A percentile compares a stretch with the other conserved stretches of the same genome.
Evolutionary conservation across 768 basidiomycete genomes (phyloP).

Genomic region (Suillus alpinus): DNA sequence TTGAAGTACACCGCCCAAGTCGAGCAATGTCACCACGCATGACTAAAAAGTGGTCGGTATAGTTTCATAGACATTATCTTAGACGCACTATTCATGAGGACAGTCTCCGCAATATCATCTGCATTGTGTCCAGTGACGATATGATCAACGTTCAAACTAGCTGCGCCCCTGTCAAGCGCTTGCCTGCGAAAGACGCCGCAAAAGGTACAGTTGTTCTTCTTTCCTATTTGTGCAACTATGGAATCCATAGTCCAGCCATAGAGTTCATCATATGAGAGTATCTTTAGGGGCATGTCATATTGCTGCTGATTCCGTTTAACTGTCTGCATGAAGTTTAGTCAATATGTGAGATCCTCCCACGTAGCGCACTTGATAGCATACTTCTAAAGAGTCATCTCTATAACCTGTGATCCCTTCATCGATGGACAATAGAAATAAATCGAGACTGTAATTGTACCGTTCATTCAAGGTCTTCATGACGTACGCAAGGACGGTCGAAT

Average conservation of each 20-base stretch:
- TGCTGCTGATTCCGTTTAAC: slow-evolving; percentile 97
- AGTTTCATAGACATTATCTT: neutral
- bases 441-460: slow-evolving; percentile 88
- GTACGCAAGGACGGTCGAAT: slow-evolving; percentile 96
- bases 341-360: neutral
- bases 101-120: slow-evolving; percentile 98
- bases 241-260: slow-evolving; percentile 99
- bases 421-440: slow-evolving; percentile 90
- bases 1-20: slow-evolving; percentile 88
- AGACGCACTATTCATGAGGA: slow-evolving; percentile 93
- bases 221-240: slow-evolving; percentile 91
- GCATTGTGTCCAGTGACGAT: slow-evolving; percentile 99
- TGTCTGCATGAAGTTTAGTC: slow-evolving; percentile 51
- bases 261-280: slow-evolving; percentile 91
- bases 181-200: slow-evolving; percentile 97
- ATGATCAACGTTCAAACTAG: slow-evolving; percentile 86
- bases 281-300: slow-evolving; percentile 93
- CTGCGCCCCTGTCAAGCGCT: slow-evolving; percentile 92
- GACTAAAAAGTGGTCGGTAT: slow-evolving; percentile 47
- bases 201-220: slow-evolving; percentile 98
- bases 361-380: slow-evolving; percentile 25
- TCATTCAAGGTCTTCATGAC: slow-evolving; percentile 96
- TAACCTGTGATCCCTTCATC: slow-evolving; percentile 99
- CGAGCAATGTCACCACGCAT: slow-evolving; percentile 98
- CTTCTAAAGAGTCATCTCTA: slow-evolving; percentile 95